Evolutionary conservation across 306 rosid genomes (phyloP), one percentile per base, ranked within the genome.

Genomic region (Acacia melanoxylon): DNA sequence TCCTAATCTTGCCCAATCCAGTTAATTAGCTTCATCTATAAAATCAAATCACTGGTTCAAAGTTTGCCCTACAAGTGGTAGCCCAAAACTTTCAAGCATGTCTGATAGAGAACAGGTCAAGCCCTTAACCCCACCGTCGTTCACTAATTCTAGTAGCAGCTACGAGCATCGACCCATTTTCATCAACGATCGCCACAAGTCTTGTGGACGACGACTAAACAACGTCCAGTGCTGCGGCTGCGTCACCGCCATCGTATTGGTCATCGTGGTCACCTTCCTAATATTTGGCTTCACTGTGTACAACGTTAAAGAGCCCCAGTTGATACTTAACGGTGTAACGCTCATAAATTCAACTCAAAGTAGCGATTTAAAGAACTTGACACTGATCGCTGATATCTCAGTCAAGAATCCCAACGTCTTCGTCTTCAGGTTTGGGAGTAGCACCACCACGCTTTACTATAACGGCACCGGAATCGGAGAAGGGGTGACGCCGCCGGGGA

Each of bases 251-350:
- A 29, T 92, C 65, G 0, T 88, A 4, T 74, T 87, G 59, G 20
- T 92, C 58, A 72, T 83, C 1, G 63, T 75, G 17, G 82, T 87
- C 24, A 82, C 85, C 29, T 14, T 88, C 35, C 6, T 88, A 25
- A 85, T 83, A 16, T 83, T 91, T 1, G 79, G 79, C 16, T 88
- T 91, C 48, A 88, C 92, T 3, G 88, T 91, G 11, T 68, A 87
- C 86, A 84, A 81, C 74, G 65, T 86, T 0, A 84, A 85, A 78
- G 87, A 87, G n/a, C 96, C 91, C 0, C 52, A 66, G 49, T 81
- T 88, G 10, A 74, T 66, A 33, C 46, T 83, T 78, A 83, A 83
- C 65, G 1, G 46, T 0, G 77, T 78, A 1, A 77, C 42, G 6
- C 10, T 73, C n/a, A 2, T 83, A 44, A 68, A 12, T 2, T 81